phyloP scores from a whole-genome alignment of 352 stramenopile genomes.

The Globisporangium okanoganense region DNA sequence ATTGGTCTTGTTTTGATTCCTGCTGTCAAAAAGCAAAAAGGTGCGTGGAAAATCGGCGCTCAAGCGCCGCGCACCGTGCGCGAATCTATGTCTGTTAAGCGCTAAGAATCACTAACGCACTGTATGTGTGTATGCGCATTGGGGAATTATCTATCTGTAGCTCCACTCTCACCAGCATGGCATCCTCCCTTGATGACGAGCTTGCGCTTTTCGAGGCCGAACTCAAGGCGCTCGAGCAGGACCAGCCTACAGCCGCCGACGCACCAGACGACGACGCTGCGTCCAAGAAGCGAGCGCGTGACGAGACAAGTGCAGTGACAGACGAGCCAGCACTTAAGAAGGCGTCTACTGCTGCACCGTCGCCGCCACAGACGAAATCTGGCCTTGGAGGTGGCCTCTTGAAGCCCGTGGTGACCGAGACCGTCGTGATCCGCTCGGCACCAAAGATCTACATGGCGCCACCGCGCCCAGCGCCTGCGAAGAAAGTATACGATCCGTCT shows the following conservation, averaged over 20 bases:
- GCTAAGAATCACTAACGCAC: background rate
- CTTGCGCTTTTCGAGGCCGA: slow-evolving; percentile 83
- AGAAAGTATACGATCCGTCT: slow-evolving; percentile 12
- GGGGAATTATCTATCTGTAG: background rate
- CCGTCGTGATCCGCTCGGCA: slow-evolving; percentile 34
- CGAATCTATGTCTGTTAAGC: background rate
- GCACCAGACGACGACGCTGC: background rate
- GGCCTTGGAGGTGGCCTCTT: slow-evolving; percentile 8
- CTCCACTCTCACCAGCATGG: background rate
- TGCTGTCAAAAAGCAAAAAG: slow-evolving; percentile 1
- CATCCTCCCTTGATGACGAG: slow-evolving; percentile 58
- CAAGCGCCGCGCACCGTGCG: background rate
- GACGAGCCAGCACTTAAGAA: slow-evolving; percentile 28
- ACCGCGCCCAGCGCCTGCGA: slow-evolving; percentile 48
- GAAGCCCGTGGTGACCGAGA: slow-evolving; percentile 13
- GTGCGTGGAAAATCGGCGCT: background rate
- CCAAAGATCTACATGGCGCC: slow-evolving; percentile 71
- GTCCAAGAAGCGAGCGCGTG: slow-evolving; percentile 29
- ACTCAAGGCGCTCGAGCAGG: slow-evolving; percentile 68
- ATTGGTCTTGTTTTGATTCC: background rate
- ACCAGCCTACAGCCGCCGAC: background rate
- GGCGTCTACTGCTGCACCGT: slow-evolving; percentile 8
- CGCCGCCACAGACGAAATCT: slow-evolving; percentile 8
- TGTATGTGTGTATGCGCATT: background rate
- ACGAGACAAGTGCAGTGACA: slow-evolving; percentile 13